These are phyloP conservation scores for Colletotrichum lupini DNA, from an alignment of 2,329 filamentous ascomycete genomes.

Conservation along the genomic window DNA sequence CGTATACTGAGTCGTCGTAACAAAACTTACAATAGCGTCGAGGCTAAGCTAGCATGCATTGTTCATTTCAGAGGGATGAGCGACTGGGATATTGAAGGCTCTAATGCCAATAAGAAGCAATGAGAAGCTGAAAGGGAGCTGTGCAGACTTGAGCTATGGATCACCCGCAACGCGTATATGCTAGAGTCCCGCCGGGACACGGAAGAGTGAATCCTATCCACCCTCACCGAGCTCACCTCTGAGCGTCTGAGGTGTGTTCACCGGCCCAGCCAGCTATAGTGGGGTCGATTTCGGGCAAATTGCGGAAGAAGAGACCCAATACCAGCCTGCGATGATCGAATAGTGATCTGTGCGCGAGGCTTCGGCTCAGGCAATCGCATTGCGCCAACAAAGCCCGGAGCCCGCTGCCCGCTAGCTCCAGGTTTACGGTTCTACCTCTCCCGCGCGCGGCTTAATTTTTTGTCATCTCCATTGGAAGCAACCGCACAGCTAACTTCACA, in stretches of 20 bases:
- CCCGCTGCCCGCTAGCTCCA: slow-evolving; percentile 31
- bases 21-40: background rate
- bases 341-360: slow-evolving; percentile 21
- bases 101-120: background rate
- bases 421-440: slow-evolving; percentile 28
- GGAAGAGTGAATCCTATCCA: background rate
- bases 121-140: background rate
- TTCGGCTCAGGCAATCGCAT: slow-evolving; percentile 30
- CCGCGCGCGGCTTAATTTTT: slow-evolving; percentile 34
- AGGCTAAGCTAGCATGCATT: background rate
- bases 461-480: slow-evolving; percentile 28
- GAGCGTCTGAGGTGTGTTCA: background rate
- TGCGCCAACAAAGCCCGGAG: slow-evolving; percentile 33
- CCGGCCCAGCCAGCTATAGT: background rate
- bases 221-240: slow-evolving; percentile 8
- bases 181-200: no score
- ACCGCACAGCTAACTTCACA: slow-evolving; percentile 21
- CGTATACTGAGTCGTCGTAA: background rate
- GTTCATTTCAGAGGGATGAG: background rate
- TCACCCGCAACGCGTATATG: background rate
- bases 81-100: background rate
- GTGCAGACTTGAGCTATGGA: background rate
- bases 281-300: slow-evolving; percentile 30
- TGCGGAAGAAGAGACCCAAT: slow-evolving; percentile 16
- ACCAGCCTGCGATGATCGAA: background rate